phyloP scores from a whole-genome alignment of 768 basidiomycete species.

The Suillus spraguei region DNA sequence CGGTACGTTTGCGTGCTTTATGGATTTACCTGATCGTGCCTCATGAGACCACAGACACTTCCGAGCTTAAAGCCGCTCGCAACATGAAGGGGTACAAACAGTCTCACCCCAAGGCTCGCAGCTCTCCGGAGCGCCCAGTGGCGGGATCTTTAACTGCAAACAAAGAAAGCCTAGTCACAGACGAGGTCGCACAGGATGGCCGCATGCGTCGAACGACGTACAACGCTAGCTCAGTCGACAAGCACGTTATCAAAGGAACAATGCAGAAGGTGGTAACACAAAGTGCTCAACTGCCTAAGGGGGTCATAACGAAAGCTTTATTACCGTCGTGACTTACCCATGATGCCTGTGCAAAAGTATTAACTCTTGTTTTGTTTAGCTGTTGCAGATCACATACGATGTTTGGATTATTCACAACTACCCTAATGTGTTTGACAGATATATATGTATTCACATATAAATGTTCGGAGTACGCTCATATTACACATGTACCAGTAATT shows the following conservation, averaged over 20 bases:
- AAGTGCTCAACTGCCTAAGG: conserved; percentile 17
- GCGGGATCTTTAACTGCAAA: conserved; percentile 33
- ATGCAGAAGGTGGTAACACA: conserved; percentile 53
- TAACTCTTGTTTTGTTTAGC: conserved; percentile 12
- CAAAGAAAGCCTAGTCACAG: conserved; percentile 41
- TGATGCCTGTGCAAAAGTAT: conserved; percentile 18
- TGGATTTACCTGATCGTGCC: conserved; percentile 11
- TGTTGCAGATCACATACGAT: not conserved
- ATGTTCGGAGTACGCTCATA: conserved; percentile 11
- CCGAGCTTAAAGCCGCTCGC: conserved; percentile 23
- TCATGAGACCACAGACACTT: conserved; percentile 22
- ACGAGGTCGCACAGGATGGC: conserved; percentile 39
- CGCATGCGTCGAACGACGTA: conserved; percentile 44
- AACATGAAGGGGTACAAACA: conserved; percentile 14
- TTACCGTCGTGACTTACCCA: conserved; percentile 7
- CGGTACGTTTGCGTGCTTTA: conserved; percentile 37
- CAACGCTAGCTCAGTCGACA: conserved; percentile 44
- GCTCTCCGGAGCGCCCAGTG: conserved; percentile 28
- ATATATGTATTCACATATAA: conserved; percentile 18
- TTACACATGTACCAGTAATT: conserved; percentile 22
- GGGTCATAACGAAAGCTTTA: conserved; percentile 18
- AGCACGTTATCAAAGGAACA: conserved; percentile 53
- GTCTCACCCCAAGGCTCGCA: not conserved
- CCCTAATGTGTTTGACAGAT: conserved; percentile 1
- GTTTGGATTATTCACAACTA: conserved; percentile 5